Evolutionary conservation across 768 basidiomycete genomes (phyloP).

Genomic region (Calocybe gangraenosa): DNA sequence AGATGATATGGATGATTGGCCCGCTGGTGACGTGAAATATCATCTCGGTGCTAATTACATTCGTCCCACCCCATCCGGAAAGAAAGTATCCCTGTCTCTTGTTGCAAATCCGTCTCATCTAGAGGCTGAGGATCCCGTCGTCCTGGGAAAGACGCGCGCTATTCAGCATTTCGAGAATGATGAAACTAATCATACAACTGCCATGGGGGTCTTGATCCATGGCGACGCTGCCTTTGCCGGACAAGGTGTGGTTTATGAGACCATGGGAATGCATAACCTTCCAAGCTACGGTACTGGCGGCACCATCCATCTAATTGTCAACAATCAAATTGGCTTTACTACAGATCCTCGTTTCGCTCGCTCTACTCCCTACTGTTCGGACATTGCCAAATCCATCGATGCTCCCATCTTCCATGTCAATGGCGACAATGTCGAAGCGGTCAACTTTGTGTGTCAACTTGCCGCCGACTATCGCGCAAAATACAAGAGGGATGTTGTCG

Average conservation of each 20-base stretch:
- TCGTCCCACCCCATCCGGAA: slow-evolving; percentile 95
- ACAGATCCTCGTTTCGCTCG: slow-evolving; percentile 97
- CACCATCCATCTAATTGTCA: slow-evolving; percentile 96
- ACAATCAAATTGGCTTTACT: slow-evolving; percentile 99
- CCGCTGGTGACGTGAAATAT: slow-evolving; percentile 98
- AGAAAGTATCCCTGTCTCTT: slow-evolving; percentile 94
- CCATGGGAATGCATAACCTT: slow-evolving; percentile 96
- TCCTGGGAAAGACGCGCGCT: slow-evolving; percentile 97
- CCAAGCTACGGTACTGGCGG: slow-evolving; percentile 97
- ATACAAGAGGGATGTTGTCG: slow-evolving; percentile 97
- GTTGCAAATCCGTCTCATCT: slow-evolving; percentile 99
- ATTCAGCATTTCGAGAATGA: slow-evolving; percentile 95
- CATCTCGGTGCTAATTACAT: slow-evolving; percentile 99
- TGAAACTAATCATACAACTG: slow-evolving; percentile 71
- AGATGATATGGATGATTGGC: slow-evolving; percentile 64
- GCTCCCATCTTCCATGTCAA: slow-evolving; percentile 99
- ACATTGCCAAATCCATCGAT: slow-evolving; percentile 98
- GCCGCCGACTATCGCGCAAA: slow-evolving; percentile 98
- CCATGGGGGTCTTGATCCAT: slow-evolving; percentile 94
- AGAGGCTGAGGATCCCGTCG: slow-evolving; percentile 95
- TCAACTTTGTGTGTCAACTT: slow-evolving; percentile 97
- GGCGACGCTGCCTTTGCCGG: slow-evolving; percentile 99
- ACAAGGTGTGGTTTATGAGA: slow-evolving; percentile 98
- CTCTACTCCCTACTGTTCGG: slow-evolving; percentile 96
- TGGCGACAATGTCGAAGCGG: slow-evolving; percentile 96